These are phyloP conservation scores for Lactarius quietus DNA, from an alignment of 768 basidiomycete species.

Conservation along the genomic window DNA sequence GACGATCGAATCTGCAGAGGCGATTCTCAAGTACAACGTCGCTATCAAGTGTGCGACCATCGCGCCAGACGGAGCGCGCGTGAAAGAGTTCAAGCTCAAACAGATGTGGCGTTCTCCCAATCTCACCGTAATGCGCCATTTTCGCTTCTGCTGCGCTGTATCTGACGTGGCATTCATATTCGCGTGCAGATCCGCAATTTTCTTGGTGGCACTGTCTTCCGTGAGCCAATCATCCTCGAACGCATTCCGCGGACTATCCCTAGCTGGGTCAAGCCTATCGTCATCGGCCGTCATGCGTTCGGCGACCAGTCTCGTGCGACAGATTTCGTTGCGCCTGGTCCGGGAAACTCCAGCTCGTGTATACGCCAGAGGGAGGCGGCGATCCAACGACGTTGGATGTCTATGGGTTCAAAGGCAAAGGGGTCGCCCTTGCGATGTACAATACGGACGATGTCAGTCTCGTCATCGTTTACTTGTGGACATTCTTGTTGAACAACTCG, in stretches of 20 bases:
- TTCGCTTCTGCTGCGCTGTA: constrained; percentile 5
- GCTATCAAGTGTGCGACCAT: constrained; percentile 99
- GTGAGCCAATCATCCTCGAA: constrained; percentile 92
- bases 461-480: neutral
- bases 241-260: constrained; percentile 92
- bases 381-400: constrained; percentile 68
- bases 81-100: constrained; percentile 96
- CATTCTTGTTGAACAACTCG: neutral
- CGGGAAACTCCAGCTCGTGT: constrained; percentile 91
- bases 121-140: constrained; percentile 58
- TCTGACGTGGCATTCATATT: constrained; percentile 14
- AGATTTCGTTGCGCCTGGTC: constrained; percentile 90
- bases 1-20: constrained; percentile 90
- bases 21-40: constrained; percentile 90
- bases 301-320: constrained; percentile 98
- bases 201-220: constrained; percentile 96
- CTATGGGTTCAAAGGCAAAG: constrained; percentile 89
- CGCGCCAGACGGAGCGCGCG: constrained; percentile 95
- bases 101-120: constrained; percentile 99
- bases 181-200: constrained; percentile 83
- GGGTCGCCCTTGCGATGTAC: constrained; percentile 97
- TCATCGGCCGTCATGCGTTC: constrained; percentile 95
- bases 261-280: constrained; percentile 95
- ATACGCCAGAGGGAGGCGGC: constrained; percentile 77
- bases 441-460: constrained; percentile 93